Evolutionary conservation across 1,284 basidiomycete genomes (phyloP).

Genomic region (Ustilago vetiveriae): DNA sequence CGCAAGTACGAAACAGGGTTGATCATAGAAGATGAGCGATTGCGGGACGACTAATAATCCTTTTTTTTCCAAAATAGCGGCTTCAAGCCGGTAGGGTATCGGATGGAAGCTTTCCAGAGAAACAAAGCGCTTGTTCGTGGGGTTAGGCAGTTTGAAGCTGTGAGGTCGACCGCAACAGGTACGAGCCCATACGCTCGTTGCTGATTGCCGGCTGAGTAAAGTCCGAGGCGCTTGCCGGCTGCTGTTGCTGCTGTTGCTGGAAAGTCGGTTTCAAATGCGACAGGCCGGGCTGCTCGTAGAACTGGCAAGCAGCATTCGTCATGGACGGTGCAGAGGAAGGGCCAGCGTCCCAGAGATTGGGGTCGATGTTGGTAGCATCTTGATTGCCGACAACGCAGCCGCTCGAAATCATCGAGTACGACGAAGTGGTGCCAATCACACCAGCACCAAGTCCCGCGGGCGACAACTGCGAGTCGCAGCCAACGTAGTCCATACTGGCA

Average conservation of each 20-base stretch:
- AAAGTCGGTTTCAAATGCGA: constrained; percentile 10
- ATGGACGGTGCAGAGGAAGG: constrained; percentile 5
- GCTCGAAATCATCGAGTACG: constrained; percentile 17
- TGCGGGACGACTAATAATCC: no score
- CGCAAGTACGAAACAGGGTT: no score
- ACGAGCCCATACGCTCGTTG: constrained; percentile 11
- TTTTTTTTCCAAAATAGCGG: no score
- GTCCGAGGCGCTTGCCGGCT: not conserved
- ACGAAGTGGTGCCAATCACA: constrained; percentile 1
- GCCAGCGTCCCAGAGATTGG: constrained; percentile 19
- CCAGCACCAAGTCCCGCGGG: constrained; percentile 5
- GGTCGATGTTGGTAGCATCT: constrained; percentile 18
- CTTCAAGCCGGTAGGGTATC: no score
- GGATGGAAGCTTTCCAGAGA: no score
- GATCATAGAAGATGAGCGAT: no score
- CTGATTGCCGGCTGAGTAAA: constrained; percentile 6
- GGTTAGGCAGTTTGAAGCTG: constrained; percentile 11
- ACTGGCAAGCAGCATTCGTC: constrained; percentile 12
- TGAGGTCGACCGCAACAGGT: constrained; percentile 10
- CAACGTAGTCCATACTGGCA: constrained; percentile 17
- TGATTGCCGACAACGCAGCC: constrained; percentile 9
- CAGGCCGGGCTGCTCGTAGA: constrained; percentile 16
- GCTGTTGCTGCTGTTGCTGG: constrained; percentile 8
- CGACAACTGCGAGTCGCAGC: constrained; percentile 5
- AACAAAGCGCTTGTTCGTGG: no score